Conservation (phyloP, 2,329 filamentous ascomycete genomes). For the Beauveria bassiana region DNA sequence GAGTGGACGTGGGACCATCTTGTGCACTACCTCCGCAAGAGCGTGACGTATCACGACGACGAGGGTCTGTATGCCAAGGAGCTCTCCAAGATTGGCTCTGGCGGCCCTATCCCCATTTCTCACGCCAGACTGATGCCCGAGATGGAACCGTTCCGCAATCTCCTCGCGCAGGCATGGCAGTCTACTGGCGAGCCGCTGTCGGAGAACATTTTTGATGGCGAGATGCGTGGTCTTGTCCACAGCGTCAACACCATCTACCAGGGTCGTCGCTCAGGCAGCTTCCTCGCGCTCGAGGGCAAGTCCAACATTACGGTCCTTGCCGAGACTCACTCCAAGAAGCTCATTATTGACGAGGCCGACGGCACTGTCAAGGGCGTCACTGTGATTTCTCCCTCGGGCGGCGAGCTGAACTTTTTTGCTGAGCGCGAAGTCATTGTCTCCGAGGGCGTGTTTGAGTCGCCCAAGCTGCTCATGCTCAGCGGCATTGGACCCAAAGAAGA, state of each 20-base stretch:
- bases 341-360: conserved; percentile 40
- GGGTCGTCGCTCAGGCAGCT: conserved; percentile 45
- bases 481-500: conserved; percentile 52
- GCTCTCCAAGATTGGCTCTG: conserved; percentile 41
- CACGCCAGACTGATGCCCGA: conserved; percentile 48
- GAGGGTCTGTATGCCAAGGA: conserved; percentile 33
- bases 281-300: conserved; percentile 43
- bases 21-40: conserved; percentile 46
- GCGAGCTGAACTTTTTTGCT: conserved; percentile 32
- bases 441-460: conserved; percentile 52
- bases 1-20: conserved; percentile 51
- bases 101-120: conserved; percentile 45
- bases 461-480: conserved; percentile 56
- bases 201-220: conserved; percentile 49
- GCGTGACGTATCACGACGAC: conserved; percentile 51
- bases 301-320: conserved; percentile 46
- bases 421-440: conserved; percentile 41
- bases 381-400: neutral
- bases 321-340: conserved; percentile 40
- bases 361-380: conserved; percentile 16
- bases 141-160: conserved; percentile 41
- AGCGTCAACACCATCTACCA: conserved; percentile 50
- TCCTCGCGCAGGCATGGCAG: conserved; percentile 43
- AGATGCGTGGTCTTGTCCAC: conserved; percentile 45
- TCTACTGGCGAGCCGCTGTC: conserved; percentile 42